Conservation (phyloP, 2,329 filamentous ascomycete species). For the Rutstroemia sp. region DNA sequence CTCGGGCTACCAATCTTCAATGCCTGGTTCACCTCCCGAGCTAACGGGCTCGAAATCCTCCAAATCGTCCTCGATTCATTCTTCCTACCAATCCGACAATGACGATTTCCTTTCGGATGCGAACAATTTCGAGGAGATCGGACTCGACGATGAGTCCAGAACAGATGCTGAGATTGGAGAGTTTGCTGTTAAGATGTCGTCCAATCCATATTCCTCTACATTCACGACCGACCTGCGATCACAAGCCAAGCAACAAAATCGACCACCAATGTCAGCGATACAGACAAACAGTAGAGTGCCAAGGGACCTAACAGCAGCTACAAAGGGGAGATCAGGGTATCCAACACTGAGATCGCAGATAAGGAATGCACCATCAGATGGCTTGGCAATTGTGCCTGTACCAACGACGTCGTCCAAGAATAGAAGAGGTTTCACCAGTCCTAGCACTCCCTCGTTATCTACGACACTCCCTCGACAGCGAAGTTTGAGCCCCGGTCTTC, state of each 20-base stretch:
- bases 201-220: slow-evolving; percentile 24
- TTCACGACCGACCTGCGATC: slow-evolving; percentile 21
- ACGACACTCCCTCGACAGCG: slow-evolving; percentile 22
- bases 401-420: slow-evolving; percentile 13
- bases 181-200: slow-evolving; percentile 23
- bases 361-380: slow-evolving; percentile 20
- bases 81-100: slow-evolving; percentile 66
- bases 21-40: slow-evolving; percentile 65
- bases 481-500: slow-evolving; percentile 25
- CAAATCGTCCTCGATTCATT: slow-evolving; percentile 83
- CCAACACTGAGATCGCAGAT: slow-evolving; percentile 24
- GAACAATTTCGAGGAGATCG: slow-evolving; percentile 89
- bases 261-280: slow-evolving; percentile 19
- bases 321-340: slow-evolving; percentile 17
- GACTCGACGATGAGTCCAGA: slow-evolving; percentile 61
- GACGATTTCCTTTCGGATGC: slow-evolving; percentile 63
- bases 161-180: slow-evolving; percentile 24
- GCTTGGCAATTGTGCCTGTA: slow-evolving; percentile 25
- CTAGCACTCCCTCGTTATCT: slow-evolving; percentile 19
- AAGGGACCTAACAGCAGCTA: slow-evolving; percentile 25
- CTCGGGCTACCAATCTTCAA: slow-evolving; percentile 18
- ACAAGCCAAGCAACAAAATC: slow-evolving; percentile 19
- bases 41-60: slow-evolving; percentile 82
- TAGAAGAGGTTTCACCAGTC: slow-evolving; percentile 20
- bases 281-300: slow-evolving; percentile 20